Percentiles rank a stretch among this genome's conserved stretches.
These are phyloP conservation scores for Simplicillium sp. DNA, from an alignment of 2,329 filamentous ascomycete genomes.

Conservation along the genomic window DNA sequence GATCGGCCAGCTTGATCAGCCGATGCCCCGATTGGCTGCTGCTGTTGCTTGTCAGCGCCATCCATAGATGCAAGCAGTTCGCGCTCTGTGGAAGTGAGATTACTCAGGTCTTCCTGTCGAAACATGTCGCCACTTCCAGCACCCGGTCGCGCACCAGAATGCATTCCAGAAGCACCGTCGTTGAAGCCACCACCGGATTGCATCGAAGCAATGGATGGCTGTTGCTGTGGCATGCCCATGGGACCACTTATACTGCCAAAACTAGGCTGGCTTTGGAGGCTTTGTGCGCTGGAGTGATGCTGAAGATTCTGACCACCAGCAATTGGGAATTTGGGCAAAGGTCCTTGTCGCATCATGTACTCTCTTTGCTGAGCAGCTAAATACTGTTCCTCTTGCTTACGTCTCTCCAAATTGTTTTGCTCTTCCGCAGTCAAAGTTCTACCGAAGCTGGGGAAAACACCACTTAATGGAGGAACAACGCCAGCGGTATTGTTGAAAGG, in stretches of 20 bases:
- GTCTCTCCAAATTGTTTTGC: slow-evolving; percentile 90
- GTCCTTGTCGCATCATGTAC: slow-evolving; percentile 78
- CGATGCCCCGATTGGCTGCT: slow-evolving; percentile 27
- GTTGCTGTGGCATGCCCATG: slow-evolving; percentile 42
- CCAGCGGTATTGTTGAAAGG: slow-evolving; percentile 45
- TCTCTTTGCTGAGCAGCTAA: slow-evolving; percentile 94
- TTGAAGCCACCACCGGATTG: slow-evolving; percentile 54
- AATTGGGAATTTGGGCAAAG: slow-evolving; percentile 63
- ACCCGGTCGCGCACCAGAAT: slow-evolving; percentile 20
- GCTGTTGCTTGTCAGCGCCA: slow-evolving; percentile 14
- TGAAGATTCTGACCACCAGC: slow-evolving; percentile 48
- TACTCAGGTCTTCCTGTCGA: slow-evolving; percentile 66
- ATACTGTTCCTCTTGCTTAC: slow-evolving; percentile 97
- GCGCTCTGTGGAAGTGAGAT: slow-evolving; percentile 46
- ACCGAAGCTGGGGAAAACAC: slow-evolving; percentile 91
- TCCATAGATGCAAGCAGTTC: slow-evolving; percentile 38
- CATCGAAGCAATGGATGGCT: slow-evolving; percentile 47
- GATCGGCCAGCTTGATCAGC: slow-evolving; percentile 28
- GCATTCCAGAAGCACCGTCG: slow-evolving; percentile 49
- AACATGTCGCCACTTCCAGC: slow-evolving; percentile 38
- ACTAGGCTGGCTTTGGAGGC: slow-evolving; percentile 92
- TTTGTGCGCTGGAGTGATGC: slow-evolving; percentile 91
- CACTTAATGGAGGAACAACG: slow-evolving; percentile 81
- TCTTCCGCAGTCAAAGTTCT: slow-evolving; percentile 91
- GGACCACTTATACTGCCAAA: slow-evolving; percentile 93